Conservation (phyloP, 495 filamentous ascomycete species). For the Lepraria neglecta region DNA sequence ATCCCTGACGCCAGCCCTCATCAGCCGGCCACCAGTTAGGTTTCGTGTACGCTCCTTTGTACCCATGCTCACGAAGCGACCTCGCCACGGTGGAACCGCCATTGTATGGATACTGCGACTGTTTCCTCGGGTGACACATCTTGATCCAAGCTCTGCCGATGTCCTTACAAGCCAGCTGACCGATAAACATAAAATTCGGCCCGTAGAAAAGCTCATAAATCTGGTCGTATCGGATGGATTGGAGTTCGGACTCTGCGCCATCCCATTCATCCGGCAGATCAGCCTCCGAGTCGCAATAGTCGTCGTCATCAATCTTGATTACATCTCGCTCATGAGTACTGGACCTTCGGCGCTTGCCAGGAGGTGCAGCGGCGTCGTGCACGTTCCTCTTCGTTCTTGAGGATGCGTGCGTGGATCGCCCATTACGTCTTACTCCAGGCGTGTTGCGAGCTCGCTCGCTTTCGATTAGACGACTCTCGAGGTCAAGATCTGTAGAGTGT, state of each 20-base stretch:
- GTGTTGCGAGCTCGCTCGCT: background rate
- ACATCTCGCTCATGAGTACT: background rate
- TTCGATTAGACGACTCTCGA: background rate
- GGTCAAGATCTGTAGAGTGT: background rate
- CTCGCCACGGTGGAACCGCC: slow-evolving; percentile 35
- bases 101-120: slow-evolving; percentile 76
- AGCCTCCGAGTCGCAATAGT: background rate
- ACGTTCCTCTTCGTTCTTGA: slow-evolving; percentile 4
- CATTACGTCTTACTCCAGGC: background rate
- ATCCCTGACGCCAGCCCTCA: slow-evolving; percentile 28
- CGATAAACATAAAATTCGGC: background rate
- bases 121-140: slow-evolving; percentile 31
- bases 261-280: background rate
- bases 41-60: slow-evolving; percentile 47
- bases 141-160: slow-evolving; percentile 21
- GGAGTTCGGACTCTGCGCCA: background rate
- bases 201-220: background rate
- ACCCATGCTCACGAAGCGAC: background rate
- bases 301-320: background rate
- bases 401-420: background rate
- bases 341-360: background rate
- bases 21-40: slow-evolving; percentile 77
- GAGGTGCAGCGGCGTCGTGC: background rate
- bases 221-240: background rate
- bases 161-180: slow-evolving; percentile 38